phyloP scores from a whole-genome alignment of 805 yeast species.

The Candida chauliodis region DNA sequence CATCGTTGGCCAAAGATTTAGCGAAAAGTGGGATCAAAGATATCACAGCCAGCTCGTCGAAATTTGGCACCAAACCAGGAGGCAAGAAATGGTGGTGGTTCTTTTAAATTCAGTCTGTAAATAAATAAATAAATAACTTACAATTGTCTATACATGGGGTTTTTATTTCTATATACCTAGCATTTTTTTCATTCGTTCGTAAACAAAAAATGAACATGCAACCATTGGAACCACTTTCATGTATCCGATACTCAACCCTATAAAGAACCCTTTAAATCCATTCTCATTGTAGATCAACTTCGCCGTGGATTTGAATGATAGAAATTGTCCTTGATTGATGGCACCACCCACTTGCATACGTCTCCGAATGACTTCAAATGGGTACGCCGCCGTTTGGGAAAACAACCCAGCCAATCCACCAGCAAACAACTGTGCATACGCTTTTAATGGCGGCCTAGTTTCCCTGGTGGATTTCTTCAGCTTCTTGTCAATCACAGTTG shows the following conservation, averaged over 20 bases:
- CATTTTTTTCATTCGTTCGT: slow-evolving; percentile 75
- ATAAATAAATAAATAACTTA: slow-evolving; percentile 10
- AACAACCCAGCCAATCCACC: slow-evolving; percentile 96
- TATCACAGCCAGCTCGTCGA: slow-evolving; percentile 42
- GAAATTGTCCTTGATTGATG: slow-evolving; percentile 54
- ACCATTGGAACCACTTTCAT: slow-evolving; percentile 96
- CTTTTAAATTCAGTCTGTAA: slow-evolving; percentile 32
- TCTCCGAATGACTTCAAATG: slow-evolving; percentile 91
- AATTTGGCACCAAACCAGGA: slow-evolving; percentile 53
- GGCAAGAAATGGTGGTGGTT: slow-evolving; percentile 62
- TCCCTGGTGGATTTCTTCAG: slow-evolving; percentile 28
- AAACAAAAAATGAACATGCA: slow-evolving; percentile 92
- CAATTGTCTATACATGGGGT: slow-evolving; percentile 5
- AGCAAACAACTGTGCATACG: slow-evolving; percentile 90
- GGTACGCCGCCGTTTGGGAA: slow-evolving; percentile 95
- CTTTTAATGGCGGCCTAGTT: slow-evolving; percentile 63
- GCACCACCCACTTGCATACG: slow-evolving; percentile 95
- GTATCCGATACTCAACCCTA: slow-evolving; percentile 93
- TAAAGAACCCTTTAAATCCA: slow-evolving; percentile 86
- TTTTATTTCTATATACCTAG: slow-evolving; percentile 54
- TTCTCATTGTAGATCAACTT: slow-evolving; percentile 61
- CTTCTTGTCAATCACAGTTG: slow-evolving; percentile 36
- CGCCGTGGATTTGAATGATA: slow-evolving; percentile 53
- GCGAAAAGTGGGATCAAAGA: slow-evolving; percentile 28
- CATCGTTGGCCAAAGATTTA: slow-evolving; percentile 5